These are phyloP conservation scores for Metschnikowia baotianmanensis DNA, from an alignment of 805 yeast genomes.

Conservation along the genomic window DNA sequence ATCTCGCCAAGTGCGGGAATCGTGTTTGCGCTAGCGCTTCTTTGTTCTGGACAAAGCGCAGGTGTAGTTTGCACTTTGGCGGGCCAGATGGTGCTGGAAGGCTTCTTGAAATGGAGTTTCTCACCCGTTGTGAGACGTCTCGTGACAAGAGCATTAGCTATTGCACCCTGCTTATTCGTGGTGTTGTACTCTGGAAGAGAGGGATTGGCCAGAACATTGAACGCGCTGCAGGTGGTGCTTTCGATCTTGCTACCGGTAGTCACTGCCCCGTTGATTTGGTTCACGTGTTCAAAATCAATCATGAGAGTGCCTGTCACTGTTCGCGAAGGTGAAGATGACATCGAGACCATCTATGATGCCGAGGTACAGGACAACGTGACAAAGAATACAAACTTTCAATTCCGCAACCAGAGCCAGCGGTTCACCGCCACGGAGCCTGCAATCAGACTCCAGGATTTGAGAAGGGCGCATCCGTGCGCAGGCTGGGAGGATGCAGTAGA, in stretches of 20 bases:
- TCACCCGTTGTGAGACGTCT: constrained; percentile 81
- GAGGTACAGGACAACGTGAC: constrained; percentile 5
- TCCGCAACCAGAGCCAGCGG: constrained; percentile 13
- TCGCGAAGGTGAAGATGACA: constrained; percentile 30
- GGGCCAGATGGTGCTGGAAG: constrained; percentile 92
- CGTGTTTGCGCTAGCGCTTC: constrained; percentile 82
- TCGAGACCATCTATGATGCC: constrained; percentile 20
- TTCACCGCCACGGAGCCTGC: constrained; percentile 39
- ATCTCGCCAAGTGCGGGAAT: constrained; percentile 85
- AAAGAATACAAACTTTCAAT: constrained; percentile 6
- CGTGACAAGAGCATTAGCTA: constrained; percentile 78
- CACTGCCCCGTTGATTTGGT: constrained; percentile 81
- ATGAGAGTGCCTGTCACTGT: constrained; percentile 54
- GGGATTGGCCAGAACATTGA: constrained; percentile 73
- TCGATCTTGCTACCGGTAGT: constrained; percentile 81
- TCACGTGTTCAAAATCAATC: constrained; percentile 65
- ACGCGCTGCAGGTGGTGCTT: constrained; percentile 79
- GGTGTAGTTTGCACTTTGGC: constrained; percentile 93
- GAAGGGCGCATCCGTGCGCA: constrained; percentile 43
- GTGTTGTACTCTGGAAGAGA: constrained; percentile 73
- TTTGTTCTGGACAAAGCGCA: constrained; percentile 92
- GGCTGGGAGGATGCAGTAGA: constrained; percentile 39
- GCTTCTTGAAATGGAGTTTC: constrained; percentile 75
- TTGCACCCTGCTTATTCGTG: constrained; percentile 78
- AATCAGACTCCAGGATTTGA: constrained; percentile 37